Evolutionary conservation across 805 yeast species (phyloP).

Genomic region (Ogataea trehalophila): DNA sequence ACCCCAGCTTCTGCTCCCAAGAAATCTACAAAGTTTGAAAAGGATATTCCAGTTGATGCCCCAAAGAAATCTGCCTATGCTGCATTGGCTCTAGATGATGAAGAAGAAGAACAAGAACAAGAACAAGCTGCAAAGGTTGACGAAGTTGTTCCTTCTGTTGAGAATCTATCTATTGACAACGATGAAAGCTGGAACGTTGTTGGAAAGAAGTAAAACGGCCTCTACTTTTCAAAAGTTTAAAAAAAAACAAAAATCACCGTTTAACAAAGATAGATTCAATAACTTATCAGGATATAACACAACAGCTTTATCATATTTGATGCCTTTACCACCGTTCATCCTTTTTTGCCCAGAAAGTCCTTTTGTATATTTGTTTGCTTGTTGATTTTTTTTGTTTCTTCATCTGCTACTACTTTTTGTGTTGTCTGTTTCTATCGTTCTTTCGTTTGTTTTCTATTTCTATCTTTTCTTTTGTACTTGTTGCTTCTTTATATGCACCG

Average conservation of each 20-base stretch:
- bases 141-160: slow-evolving; percentile 22
- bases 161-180: slow-evolving; percentile 33
- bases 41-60: slow-evolving; percentile 21
- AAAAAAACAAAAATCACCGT: too few relatives aligned
- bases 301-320: too few relatives aligned
- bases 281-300: too few relatives aligned
- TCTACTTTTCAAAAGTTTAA: neutral
- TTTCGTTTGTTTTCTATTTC: neutral
- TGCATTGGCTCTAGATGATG: slow-evolving; percentile 48
- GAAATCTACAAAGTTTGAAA: slow-evolving; percentile 18
- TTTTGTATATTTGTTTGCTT: too few relatives aligned
- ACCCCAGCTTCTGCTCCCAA: slow-evolving; percentile 3
- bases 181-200: slow-evolving; percentile 46
- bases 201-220: slow-evolving; percentile 25
- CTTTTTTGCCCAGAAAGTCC: too few relatives aligned
- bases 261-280: too few relatives aligned
- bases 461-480: too few relatives aligned
- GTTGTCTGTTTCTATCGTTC: too few relatives aligned
- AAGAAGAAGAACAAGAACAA: slow-evolving; percentile 40
- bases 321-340: too few relatives aligned
- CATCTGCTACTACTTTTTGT: too few relatives aligned
- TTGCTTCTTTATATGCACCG: too few relatives aligned
- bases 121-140: slow-evolving; percentile 18
- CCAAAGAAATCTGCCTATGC: slow-evolving; percentile 42
- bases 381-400: too few relatives aligned